phyloP scores from a whole-genome alignment of 495 filamentous ascomycete genomes.

The Schizothecium vesticola region DNA sequence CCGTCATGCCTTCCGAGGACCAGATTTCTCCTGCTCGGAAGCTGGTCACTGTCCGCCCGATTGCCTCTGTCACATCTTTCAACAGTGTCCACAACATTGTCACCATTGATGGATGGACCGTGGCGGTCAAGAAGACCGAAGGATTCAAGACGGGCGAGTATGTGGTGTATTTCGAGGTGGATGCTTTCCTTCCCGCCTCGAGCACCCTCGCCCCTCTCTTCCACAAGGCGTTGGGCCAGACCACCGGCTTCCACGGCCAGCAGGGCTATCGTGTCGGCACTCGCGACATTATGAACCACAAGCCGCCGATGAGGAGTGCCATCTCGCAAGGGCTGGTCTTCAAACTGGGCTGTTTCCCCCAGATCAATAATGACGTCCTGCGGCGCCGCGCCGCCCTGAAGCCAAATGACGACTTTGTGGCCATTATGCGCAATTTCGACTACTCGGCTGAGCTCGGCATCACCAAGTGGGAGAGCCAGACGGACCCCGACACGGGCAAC shows the following conservation, averaged over 20 bases:
- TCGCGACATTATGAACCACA: neutral
- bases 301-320: neutral
- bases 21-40: neutral
- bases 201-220: neutral
- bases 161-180: slow-evolving; percentile 18
- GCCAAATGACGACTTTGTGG: neutral
- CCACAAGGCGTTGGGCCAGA: neutral
- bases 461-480: slow-evolving; percentile 10
- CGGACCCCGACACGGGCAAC: neutral
- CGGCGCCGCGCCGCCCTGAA: neutral
- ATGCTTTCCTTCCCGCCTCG: slow-evolving; percentile 18
- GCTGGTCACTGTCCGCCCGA: neutral
- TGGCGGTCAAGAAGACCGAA: slow-evolving; percentile 4
- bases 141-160: slow-evolving; percentile 2
- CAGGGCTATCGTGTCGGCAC: slow-evolving; percentile 16
- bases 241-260: neutral
- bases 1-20: neutral
- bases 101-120: slow-evolving; percentile 21
- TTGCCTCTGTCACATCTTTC: neutral
- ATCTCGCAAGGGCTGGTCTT: slow-evolving; percentile 21
- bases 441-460: slow-evolving; percentile 11
- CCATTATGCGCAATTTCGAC: slow-evolving; percentile 2
- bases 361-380: neutral
- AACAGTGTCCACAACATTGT: neutral
- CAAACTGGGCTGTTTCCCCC: slow-evolving; percentile 4